These are phyloP conservation scores for Neocucurbitaria cava DNA, from an alignment of 2,329 filamentous ascomycete genomes.

Conservation along the genomic window DNA sequence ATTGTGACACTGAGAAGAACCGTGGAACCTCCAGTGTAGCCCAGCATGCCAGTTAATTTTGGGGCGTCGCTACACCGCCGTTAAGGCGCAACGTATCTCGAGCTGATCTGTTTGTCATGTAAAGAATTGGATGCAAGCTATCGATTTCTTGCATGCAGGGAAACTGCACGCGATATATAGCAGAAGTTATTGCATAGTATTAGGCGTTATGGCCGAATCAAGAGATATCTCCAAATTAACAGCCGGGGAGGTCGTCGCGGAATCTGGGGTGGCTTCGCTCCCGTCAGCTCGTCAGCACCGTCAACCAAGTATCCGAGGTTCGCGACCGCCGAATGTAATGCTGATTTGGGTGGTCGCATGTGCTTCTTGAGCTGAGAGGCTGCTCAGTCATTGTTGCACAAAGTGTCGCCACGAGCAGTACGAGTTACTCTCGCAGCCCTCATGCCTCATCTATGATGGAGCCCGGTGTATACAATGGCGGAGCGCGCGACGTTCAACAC, in stretches of 20 bases:
- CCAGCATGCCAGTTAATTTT: neutral
- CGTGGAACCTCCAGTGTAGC: neutral
- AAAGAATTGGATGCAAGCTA: neutral
- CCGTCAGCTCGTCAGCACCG: neutral
- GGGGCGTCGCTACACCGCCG: conserved; percentile 10
- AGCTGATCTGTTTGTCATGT: neutral
- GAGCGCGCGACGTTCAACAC: neutral
- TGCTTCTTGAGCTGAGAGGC: neutral
- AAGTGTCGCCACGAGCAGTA: neutral
- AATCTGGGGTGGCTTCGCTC: neutral
- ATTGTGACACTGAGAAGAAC: conserved; percentile 1
- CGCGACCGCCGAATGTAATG: neutral
- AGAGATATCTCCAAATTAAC: conserved; percentile 11
- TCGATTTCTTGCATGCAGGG: conserved; percentile 3
- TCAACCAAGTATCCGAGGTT: neutral
- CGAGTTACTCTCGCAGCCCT: neutral
- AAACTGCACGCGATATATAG: conserved; percentile 1
- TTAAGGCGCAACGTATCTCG: neutral
- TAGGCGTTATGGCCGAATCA: conserved; percentile 4
- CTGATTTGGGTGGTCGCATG: neutral
- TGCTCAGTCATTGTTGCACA: conserved; percentile 7
- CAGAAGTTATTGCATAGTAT: neutral
- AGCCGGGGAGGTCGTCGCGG: neutral
- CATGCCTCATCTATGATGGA: neutral
- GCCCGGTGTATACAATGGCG: neutral